Base-by-base conservation (phyloP, 1,284 basidiomycete species). In the Apiotrichum gamsii region DNA sequence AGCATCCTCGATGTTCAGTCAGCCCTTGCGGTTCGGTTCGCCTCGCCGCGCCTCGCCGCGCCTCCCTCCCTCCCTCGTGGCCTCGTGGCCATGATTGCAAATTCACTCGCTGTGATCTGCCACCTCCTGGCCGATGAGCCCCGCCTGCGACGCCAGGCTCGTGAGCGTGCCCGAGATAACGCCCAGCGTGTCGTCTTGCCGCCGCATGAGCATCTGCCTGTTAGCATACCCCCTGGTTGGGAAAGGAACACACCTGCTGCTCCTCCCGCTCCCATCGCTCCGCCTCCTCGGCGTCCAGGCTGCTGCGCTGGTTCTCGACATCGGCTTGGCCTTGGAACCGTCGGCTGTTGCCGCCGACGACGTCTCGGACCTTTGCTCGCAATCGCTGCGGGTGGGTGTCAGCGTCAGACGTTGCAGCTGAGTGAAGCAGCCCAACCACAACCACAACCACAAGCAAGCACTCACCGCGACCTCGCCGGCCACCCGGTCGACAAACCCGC, bases 101-200 rank as follows among this genome's bases (percentile, higher is more conserved):
- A 71, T 82, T 49, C 56, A 91, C 90, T 88, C 87, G 57, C 83
- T 86, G 58, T 94, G 90, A 66, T 91, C 88, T 5, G 69, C 75
- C 37, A 94, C 87, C 67, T 95, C 90, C 43, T 80, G 81, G 0
- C 90, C 90, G 80, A 95, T 94, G 34, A 94, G 73, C 5, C 85
- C 86, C 1, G 90, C 90, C 72, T 95, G 91, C 55, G 87, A 82
- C 0, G 84, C 82, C 13, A 95, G 74, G 2, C 83, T 89, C 45
- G 67, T 80, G 34, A 95, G 69, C 1, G 90, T 90, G 0, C 89
- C 88, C 0, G 84, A 80, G 60, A 95, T 91, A 1, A 84, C 80
- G 36, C 84, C 82, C 51, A 95, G 82, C 0, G 89, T 85, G 39
- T 81, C 78, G 64, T 95, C 90, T 75, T 95, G 90, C 60, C 87